Evolutionary conservation across 202 grass and related monocot genomes (phyloP).

Genomic region (Elaeis oleifera): DNA sequence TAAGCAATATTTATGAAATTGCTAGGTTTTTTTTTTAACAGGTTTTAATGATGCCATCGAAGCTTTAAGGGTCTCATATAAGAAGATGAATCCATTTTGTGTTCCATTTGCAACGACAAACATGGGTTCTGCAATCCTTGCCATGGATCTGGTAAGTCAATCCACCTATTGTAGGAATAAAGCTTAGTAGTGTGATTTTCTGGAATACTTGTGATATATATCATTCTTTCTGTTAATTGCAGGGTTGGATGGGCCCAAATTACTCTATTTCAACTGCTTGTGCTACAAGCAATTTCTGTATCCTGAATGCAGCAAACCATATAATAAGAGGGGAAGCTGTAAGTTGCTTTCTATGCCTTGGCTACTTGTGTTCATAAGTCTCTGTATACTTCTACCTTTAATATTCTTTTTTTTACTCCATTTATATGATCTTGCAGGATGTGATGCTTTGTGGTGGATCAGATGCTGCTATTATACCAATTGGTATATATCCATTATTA

Average conservation of each 20-base stretch:
- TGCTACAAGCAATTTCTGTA: slow-evolving; percentile 98
- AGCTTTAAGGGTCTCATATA: slow-evolving; percentile 95
- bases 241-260: slow-evolving; percentile 99
- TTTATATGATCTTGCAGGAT: slow-evolving; percentile 54
- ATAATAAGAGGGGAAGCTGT: slow-evolving; percentile 94
- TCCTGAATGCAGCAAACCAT: slow-evolving; percentile 96
- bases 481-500: slow-evolving; percentile 34
- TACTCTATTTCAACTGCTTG: slow-evolving; percentile 99
- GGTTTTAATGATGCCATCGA: slow-evolving; percentile 97
- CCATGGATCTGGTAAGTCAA: slow-evolving; percentile 89
- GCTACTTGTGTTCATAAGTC: not conserved
- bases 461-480: slow-evolving; percentile 86
- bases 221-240: slow-evolving; percentile 1
- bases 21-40: slow-evolving; percentile 23
- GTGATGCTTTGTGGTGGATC: slow-evolving; percentile 99
- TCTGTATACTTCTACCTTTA: too few species aligned
- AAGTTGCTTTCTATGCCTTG: slow-evolving; percentile 25
- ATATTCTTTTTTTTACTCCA: slow-evolving; percentile 8
- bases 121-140: slow-evolving; percentile 99
- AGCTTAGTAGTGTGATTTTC: not conserved
- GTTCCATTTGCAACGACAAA: slow-evolving; percentile 98
- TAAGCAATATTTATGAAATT: slow-evolving; percentile 16
- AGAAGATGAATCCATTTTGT: slow-evolving; percentile 99
- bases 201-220: not conserved
- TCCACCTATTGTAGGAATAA: slow-evolving; percentile 5